phyloP scores from a whole-genome alignment of 2,329 filamentous ascomycete species.

The Nemania sp. region DNA sequence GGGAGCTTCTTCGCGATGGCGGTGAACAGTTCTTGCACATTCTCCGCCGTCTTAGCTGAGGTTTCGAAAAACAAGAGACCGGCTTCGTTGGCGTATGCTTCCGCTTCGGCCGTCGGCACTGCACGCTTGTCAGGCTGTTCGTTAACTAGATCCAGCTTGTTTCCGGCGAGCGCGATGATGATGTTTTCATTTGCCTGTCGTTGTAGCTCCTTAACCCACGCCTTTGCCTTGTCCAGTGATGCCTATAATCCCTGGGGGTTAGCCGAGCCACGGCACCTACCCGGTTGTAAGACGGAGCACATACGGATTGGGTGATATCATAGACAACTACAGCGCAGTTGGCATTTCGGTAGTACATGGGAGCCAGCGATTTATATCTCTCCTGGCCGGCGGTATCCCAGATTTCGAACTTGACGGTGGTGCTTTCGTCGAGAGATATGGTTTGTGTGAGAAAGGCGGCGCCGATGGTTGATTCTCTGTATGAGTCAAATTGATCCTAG shows the following conservation, averaged over 20 bases:
- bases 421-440: constrained; percentile 96
- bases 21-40: constrained; percentile 93
- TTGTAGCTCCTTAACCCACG: constrained; percentile 98
- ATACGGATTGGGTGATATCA: constrained; percentile 97
- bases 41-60: constrained; percentile 95
- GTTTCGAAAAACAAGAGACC: constrained; percentile 98
- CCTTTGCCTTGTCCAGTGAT: constrained; percentile 97
- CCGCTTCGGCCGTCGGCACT: constrained; percentile 84
- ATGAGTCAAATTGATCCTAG: constrained; percentile 97
- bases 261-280: constrained; percentile 24
- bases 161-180: constrained; percentile 95
- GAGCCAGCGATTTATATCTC: constrained; percentile 96
- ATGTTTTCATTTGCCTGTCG: constrained; percentile 99
- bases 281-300: constrained; percentile 42
- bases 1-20: constrained; percentile 98
- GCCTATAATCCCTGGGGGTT: constrained; percentile 59
- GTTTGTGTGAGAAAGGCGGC: constrained; percentile 99
- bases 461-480: constrained; percentile 96
- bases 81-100: constrained; percentile 92
- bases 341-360: constrained; percentile 99
- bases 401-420: constrained; percentile 99
- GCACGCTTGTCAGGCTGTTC: constrained; percentile 96
- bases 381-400: constrained; percentile 99
- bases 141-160: constrained; percentile 95
- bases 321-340: constrained; percentile 99